Evolutionary conservation across 1,284 basidiomycete genomes (phyloP).

Genomic region (Papiliotrema flavescens): DNA sequence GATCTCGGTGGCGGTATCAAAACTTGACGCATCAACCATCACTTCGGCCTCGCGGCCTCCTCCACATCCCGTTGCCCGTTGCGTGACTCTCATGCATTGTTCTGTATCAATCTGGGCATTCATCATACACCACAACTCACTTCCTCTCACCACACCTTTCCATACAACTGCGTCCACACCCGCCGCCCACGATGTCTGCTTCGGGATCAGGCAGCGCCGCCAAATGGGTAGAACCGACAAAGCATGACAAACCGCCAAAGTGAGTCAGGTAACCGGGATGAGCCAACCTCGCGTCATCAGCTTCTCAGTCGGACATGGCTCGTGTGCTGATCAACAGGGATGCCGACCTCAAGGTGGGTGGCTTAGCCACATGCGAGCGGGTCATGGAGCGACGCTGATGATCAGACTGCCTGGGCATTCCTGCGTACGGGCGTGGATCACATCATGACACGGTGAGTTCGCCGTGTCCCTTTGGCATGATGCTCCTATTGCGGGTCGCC

Average conservation of each 20-base stretch:
- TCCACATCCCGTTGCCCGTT: background rate
- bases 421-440: constrained; percentile 4
- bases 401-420: constrained; percentile 6
- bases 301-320: background rate
- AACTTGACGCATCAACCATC: no score
- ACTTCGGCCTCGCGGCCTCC: no score
- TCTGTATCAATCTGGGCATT: no score
- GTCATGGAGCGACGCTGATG: background rate
- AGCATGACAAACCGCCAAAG: constrained; percentile 8
- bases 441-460: constrained; percentile 5
- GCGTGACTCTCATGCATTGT: no score
- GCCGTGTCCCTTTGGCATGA: background rate
- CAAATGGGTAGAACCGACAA: constrained; percentile 3
- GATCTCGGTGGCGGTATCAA: no score
- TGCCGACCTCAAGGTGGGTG: constrained; percentile 4
- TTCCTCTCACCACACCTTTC: background rate
- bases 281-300: background rate
- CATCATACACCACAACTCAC: background rate
- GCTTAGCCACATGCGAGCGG: background rate
- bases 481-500: background rate
- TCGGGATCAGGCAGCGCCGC: background rate
- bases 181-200: constrained; percentile 2
- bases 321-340: background rate
- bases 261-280: background rate
- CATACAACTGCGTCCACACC: background rate